Evolutionary conservation across 306 rosid genomes (phyloP), one percentile per base, ranked within the genome.

Genomic region (Quercus gilva): DNA sequence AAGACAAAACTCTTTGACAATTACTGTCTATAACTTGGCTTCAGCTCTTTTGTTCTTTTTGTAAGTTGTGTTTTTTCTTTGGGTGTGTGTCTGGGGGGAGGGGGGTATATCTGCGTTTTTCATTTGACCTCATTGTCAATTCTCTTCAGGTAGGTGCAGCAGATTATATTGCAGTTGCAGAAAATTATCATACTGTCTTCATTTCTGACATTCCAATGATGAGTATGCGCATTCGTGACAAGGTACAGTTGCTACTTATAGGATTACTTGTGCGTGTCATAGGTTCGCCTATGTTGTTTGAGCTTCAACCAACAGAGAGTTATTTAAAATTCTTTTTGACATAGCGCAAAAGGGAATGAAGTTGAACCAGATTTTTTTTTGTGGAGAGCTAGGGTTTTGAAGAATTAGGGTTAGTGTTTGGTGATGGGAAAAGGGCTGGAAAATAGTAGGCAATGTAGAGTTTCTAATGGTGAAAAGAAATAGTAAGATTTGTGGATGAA

Each of bases 211-310:
- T 94, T 80, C 99, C 99, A 70, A 55, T 76, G 70, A 94, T 94
- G 99, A 94, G 99, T 73, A 92, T 94, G 97, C 94, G 92, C 65
- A 91, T 90, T 59, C 84, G 99, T 63, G 99, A 94, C 88, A 90
- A 91, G 99, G 99, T 94, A 86, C 78, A 26, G 4, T 45, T 23
- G 28, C 55, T 75, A 10, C 41, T 57, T 60, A 8, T 78, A 61
- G 43, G 19, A 26, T 21, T 51, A 63, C 11, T 63, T 28, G 56
- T 67, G 15, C 35, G 3, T 56, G 23, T 75, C 41, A 55, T 18
- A 77, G 35, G 71, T 56, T 78, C 55, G 11, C 70, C 15, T 37
- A 26, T 52, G 31, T 72, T 53, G 31, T 23, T 61, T 60, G 49
- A 23, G 37, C 45, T 82, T 81, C 33, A 35, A n/a, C 59, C 45